Evolutionary conservation across 2,329 filamentous ascomycete species (phyloP), one percentile per base, ranked within the genome.

Genomic region (Fusarium sp.): DNA sequence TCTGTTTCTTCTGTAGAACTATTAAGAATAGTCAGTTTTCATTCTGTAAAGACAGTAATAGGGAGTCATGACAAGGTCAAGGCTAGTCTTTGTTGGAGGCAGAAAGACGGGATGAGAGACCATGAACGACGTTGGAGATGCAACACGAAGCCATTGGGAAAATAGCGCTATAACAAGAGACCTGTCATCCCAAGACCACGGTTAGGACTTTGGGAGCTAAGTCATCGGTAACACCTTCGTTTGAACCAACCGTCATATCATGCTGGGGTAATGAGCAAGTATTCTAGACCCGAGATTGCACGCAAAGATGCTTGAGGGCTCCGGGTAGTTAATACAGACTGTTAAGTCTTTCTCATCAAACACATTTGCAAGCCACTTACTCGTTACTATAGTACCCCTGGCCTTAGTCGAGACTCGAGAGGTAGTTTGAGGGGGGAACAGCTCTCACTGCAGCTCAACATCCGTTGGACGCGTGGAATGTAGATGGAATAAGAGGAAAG

Each of bases 121-220:
- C 23, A 17, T 19, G 36, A 15, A 28, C 15, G 11, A 24, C 30
- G 30, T 38, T 21, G 23, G 42, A 30, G 24, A 62, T 21, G 20
- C 17, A 44, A 56, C 26, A 8, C 34, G 24, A 62, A 48, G 30
- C 26, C 11, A n/a, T 44, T 43, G 14, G 17, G 43, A 24, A 12
- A 38, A 55, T 20, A 10, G 10, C 43, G 23, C 19, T 44, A 43
- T 44, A 53, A 44, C 34, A 62, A 62, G 58, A 55, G 38, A 56
- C 44, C 23, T 62, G 51, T 43, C 57, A 62, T 62, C 48, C 39
- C 24, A 43, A 48, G 38, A n/a, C 42, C 57, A 62, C 56, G 59
- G n/a, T 24, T 39, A 24, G 36, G 4, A 36, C 17, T 36, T 28
- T 28, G 26, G 26, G 26, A 28, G 5, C 26, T 28, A 28, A 36